phyloP scores from a whole-genome alignment of 331 rosid species.

The Prunus yedoensis region DNA sequence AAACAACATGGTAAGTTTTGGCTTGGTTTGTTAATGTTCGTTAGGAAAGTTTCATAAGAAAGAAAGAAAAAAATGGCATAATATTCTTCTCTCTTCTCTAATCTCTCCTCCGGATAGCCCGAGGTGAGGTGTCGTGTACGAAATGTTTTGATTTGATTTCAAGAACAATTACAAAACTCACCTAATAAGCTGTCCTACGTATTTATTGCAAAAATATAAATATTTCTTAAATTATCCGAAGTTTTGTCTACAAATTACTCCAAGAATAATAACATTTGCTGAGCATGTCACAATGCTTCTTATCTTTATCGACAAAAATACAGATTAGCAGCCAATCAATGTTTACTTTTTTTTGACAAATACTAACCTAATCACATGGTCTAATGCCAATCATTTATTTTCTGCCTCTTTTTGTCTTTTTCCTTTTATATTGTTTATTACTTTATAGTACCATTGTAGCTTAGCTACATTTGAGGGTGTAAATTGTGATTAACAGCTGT shows the following conservation, averaged over 20 bases:
- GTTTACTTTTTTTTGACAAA: not conserved
- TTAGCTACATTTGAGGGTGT: not conserved
- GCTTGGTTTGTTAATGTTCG: not conserved
- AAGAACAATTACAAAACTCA: not conserved
- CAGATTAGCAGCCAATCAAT: not conserved
- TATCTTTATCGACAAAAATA: not conserved
- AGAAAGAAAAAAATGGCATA: not conserved
- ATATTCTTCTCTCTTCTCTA: not conserved
- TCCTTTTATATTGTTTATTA: not conserved
- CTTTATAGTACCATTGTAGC: not conserved
- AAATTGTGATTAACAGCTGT: not conserved
- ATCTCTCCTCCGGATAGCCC: slow-evolving; percentile 1
- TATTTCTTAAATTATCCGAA: not conserved
- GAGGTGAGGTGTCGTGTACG: slow-evolving; percentile 54
- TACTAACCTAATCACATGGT: not conserved
- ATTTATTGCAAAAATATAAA: not conserved
- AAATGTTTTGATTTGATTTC: slow-evolving; percentile 33
- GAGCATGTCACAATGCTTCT: not conserved
- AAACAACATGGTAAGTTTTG: not conserved
- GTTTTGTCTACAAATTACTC: not conserved
- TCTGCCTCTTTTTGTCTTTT: not conserved
- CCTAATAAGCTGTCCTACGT: not conserved
- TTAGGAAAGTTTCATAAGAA: not conserved
- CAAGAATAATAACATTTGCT: not conserved
- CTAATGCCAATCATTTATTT: not conserved